Conservation (phyloP, 2,329 filamentous ascomycete species). For the Paraphoma chrysanthemicola region DNA sequence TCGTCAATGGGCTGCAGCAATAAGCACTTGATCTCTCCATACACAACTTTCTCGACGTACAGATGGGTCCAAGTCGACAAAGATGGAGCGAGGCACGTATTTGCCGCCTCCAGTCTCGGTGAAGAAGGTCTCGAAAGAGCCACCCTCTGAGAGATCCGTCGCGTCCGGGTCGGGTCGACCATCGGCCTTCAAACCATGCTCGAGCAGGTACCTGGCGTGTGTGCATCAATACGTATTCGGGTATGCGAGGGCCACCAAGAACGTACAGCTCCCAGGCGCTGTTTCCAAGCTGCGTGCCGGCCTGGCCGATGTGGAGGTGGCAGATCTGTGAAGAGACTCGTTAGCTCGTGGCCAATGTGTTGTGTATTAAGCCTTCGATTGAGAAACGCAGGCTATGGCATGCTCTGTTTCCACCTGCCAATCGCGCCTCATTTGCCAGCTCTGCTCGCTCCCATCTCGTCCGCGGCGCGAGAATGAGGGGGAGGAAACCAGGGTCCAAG, state of each 20-base stretch:
- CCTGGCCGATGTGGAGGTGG: constrained; percentile 74
- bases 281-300: constrained; percentile 77
- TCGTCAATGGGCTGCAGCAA: constrained; percentile 68
- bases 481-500: constrained; percentile 7
- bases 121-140: constrained; percentile 77
- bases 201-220: constrained; percentile 69
- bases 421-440: background rate
- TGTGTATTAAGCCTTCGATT: background rate
- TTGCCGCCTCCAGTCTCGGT: constrained; percentile 75
- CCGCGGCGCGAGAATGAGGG: constrained; percentile 13
- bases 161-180: constrained; percentile 68
- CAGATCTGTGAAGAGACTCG: constrained; percentile 58
- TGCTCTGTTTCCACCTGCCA: background rate
- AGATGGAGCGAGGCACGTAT: constrained; percentile 75
- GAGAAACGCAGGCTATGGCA: background rate
- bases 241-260: constrained; percentile 18
- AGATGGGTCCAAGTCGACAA: constrained; percentile 75
- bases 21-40: constrained; percentile 19
- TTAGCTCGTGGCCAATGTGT: constrained; percentile 14
- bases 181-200: constrained; percentile 72
- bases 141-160: constrained; percentile 66
- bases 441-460: constrained; percentile 1
- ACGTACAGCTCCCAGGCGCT: constrained; percentile 78
- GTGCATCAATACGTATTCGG: constrained; percentile 24
- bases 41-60: constrained; percentile 45